phyloP scores from a whole-genome alignment of 2,329 filamentous ascomycete species.

The Domatiomyces globalis region DNA sequence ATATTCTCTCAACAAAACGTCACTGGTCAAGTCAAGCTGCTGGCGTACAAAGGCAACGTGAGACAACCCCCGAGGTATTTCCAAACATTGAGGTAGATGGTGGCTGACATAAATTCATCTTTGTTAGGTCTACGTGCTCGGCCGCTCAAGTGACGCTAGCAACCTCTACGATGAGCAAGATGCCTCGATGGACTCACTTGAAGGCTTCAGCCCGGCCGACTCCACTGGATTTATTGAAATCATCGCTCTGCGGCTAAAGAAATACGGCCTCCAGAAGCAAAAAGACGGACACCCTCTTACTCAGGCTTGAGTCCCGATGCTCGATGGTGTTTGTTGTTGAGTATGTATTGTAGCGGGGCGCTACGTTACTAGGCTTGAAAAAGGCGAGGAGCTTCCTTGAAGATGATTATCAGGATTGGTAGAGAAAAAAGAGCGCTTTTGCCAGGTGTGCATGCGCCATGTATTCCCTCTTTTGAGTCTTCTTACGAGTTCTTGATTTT shows the following conservation, averaged over 20 bases:
- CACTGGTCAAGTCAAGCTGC: slow-evolving; percentile 48
- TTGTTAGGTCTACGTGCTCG: slow-evolving; percentile 31
- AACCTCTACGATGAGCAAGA: slow-evolving; percentile 56
- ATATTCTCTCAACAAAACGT: slow-evolving; percentile 45
- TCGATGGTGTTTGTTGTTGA: too few species aligned
- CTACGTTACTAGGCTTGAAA: background rate
- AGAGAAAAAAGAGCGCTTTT: background rate
- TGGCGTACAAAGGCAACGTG: slow-evolving; percentile 51
- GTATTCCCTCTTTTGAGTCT: too few species aligned
- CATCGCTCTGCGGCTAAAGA: slow-evolving; percentile 28
- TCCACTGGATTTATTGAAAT: slow-evolving; percentile 48
- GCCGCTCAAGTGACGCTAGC: slow-evolving; percentile 48
- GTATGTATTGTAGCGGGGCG: background rate
- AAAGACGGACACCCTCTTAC: slow-evolving; percentile 18
- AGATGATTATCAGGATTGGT: background rate
- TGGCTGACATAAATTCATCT: background rate
- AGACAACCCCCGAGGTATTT: slow-evolving; percentile 19
- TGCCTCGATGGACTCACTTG: slow-evolving; percentile 56
- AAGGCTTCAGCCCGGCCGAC: slow-evolving; percentile 51
- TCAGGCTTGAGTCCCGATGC: background rate
- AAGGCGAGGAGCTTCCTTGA: background rate
- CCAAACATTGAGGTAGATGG: slow-evolving; percentile 12
- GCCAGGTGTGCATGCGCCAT: background rate
- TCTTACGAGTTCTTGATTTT: too few species aligned
- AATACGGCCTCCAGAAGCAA: slow-evolving; percentile 30